Evolutionary conservation across 73 alveolate species (phyloP).

Genomic region (Halteria grandinella): DNA sequence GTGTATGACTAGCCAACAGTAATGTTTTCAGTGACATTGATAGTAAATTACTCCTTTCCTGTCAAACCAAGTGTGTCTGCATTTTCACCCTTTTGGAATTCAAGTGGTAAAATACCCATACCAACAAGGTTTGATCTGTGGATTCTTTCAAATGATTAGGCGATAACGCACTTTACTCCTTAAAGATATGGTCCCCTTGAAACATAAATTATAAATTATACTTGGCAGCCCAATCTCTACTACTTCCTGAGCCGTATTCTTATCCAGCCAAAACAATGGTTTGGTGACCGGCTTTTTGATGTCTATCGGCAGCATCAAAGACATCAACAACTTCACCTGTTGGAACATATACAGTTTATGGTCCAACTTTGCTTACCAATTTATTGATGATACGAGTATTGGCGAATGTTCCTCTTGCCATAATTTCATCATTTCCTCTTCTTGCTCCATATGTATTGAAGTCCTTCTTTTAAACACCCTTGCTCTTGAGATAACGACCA

Average conservation of each 20-base stretch:
- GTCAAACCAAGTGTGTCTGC: conserved; percentile 73
- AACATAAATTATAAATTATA: conserved; percentile 70
- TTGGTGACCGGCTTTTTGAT: conserved; percentile 65
- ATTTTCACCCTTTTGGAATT: conserved; percentile 57
- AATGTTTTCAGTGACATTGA: conserved; percentile 60
- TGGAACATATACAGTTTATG: no score
- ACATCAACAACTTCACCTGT: no score
- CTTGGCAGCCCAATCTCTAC: conserved; percentile 90
- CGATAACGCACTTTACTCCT: conserved; percentile 78
- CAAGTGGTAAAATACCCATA: conserved; percentile 76
- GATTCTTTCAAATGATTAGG: conserved; percentile 75
- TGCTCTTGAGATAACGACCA: no score
- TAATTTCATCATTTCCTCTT: no score
- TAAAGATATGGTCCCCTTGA: conserved; percentile 71
- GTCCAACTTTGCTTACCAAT: no score
- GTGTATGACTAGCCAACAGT: conserved; percentile 68
- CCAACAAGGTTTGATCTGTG: conserved; percentile 81
- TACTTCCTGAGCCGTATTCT: conserved; percentile 80
- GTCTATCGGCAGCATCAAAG: conserved; percentile 79
- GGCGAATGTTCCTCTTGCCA: no score
- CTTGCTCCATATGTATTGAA: no score
- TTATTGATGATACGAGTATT: no score
- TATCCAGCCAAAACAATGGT: conserved; percentile 75
- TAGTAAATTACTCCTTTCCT: conserved; percentile 67
- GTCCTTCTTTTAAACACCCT: no score